Evolutionary conservation across 2,329 filamentous ascomycete genomes (phyloP).

Genomic region (Bisporella sp.): DNA sequence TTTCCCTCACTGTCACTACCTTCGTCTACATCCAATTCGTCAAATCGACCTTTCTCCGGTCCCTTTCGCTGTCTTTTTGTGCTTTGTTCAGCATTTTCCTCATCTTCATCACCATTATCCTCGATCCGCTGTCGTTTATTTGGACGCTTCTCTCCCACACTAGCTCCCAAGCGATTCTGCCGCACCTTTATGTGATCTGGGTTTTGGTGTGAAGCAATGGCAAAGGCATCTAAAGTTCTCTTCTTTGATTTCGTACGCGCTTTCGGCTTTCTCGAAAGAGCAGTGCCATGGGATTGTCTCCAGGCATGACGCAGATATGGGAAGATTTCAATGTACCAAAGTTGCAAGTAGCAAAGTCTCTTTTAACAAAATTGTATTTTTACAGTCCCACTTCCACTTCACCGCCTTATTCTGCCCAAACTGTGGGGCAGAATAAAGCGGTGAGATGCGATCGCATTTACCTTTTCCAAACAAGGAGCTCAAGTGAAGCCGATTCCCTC

Average conservation of each 20-base stretch:
- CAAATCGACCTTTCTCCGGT: slow-evolving; percentile 22
- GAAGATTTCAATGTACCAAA: not conserved
- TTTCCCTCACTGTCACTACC: slow-evolving; percentile 65
- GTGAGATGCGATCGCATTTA: too few species aligned
- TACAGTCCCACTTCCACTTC: not conserved
- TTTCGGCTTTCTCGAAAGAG: slow-evolving; percentile 26
- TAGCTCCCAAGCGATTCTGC: slow-evolving; percentile 50
- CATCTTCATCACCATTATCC: slow-evolving; percentile 39
- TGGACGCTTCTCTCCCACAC: slow-evolving; percentile 35
- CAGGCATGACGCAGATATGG: slow-evolving; percentile 21
- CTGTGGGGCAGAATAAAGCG: not conserved
- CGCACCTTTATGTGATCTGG: slow-evolving; percentile 46
- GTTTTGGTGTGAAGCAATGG: slow-evolving; percentile 53
- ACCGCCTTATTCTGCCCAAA: not conserved
- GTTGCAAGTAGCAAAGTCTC: not conserved
- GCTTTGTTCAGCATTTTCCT: slow-evolving; percentile 29
- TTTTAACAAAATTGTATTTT: slow-evolving; percentile 14
- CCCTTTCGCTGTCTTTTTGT: slow-evolving; percentile 27
- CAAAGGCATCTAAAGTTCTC: slow-evolving; percentile 45
- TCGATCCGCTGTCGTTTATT: slow-evolving; percentile 32
- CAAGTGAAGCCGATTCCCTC: too few species aligned
- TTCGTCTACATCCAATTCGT: slow-evolving; percentile 43
- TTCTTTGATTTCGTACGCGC: slow-evolving; percentile 40
- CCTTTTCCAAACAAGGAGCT: too few species aligned
- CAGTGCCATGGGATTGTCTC: slow-evolving; percentile 28